Conservation (phyloP, 768 basidiomycete genomes). For the Thelephora ganbajun region DNA sequence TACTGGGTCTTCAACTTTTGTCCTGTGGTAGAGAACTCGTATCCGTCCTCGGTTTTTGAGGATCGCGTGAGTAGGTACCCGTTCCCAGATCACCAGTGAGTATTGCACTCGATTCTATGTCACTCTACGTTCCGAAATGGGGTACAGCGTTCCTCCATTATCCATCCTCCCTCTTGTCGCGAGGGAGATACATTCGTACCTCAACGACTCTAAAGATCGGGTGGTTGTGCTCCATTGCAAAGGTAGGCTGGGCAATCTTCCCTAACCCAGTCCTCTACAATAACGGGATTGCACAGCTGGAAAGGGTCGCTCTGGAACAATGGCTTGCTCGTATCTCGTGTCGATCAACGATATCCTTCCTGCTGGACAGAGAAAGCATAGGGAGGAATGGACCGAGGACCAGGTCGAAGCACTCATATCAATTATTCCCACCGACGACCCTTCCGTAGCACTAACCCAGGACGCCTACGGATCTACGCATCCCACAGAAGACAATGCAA, state of each 20-base stretch:
- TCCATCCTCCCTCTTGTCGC: conserved; percentile 58
- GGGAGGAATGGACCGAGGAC: conserved; percentile 32
- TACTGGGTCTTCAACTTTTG: conserved; percentile 90
- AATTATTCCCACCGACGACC: conserved; percentile 30
- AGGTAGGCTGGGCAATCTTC: conserved; percentile 26
- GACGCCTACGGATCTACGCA: neutral
- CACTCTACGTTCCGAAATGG: no score
- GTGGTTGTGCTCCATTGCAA: conserved; percentile 83
- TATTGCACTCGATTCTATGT: conserved; percentile 6
- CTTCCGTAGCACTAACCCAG: neutral
- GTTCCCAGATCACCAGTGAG: conserved; percentile 84
- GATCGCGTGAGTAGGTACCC: conserved; percentile 74
- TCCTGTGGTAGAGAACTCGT: conserved; percentile 68
- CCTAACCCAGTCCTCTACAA: neutral
- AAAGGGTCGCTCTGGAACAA: conserved; percentile 76
- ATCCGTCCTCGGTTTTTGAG: conserved; percentile 52
- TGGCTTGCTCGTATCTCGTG: conserved; percentile 74
- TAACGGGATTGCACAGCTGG: conserved; percentile 33
- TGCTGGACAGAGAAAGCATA: conserved; percentile 31
- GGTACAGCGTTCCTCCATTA: conserved; percentile 57
- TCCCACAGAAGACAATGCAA: conserved; percentile 6
- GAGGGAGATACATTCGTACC: conserved; percentile 63
- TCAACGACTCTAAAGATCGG: conserved; percentile 45
- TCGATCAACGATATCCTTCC: conserved; percentile 35
- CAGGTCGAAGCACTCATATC: conserved; percentile 37